Percentiles rank a stretch among this genome's conserved stretches.
phyloP scores from a whole-genome alignment of 345 rosid species.

The Pugionium dolabratum region DNA sequence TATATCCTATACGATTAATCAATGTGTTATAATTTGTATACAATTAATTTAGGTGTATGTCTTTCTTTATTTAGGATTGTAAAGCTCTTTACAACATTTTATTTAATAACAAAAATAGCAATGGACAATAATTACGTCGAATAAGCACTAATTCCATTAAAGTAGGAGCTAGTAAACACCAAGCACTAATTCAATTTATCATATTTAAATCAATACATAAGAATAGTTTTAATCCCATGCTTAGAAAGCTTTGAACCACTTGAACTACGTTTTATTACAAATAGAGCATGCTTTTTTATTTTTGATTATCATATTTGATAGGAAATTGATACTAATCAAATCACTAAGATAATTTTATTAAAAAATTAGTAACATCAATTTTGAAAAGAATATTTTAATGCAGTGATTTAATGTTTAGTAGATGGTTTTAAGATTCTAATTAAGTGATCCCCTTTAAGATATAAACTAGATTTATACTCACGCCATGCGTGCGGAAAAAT shows the following conservation, averaged over 20 bases:
- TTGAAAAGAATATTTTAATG: too few relatives aligned
- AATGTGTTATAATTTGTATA: background rate
- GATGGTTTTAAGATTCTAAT: too few relatives aligned
- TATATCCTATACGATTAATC: background rate
- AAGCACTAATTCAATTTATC: constrained; percentile 20
- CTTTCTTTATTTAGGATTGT: constrained; percentile 25
- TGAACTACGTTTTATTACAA: constrained; percentile 27
- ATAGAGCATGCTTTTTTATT: background rate
- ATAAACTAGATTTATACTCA: too few relatives aligned
- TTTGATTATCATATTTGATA: too few relatives aligned
- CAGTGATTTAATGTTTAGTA: too few relatives aligned
- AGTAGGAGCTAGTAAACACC: constrained; percentile 41
- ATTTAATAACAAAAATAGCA: constrained; percentile 20
- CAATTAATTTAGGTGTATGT: constrained; percentile 1
- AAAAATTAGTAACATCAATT: too few relatives aligned
- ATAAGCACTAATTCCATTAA: constrained; percentile 39
- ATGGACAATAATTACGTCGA: constrained; percentile 28
- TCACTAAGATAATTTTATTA: too few relatives aligned
- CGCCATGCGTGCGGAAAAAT: too few relatives aligned
- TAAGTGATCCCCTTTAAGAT: too few relatives aligned
- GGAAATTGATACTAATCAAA: too few relatives aligned
- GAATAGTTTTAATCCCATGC: constrained; percentile 16
- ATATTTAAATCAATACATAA: background rate
- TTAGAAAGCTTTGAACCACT: constrained; percentile 33
- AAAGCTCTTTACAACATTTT: constrained; percentile 32